Evolutionary conservation across 495 filamentous ascomycete species (phyloP).

Genomic region (Penicillium lagena): DNA sequence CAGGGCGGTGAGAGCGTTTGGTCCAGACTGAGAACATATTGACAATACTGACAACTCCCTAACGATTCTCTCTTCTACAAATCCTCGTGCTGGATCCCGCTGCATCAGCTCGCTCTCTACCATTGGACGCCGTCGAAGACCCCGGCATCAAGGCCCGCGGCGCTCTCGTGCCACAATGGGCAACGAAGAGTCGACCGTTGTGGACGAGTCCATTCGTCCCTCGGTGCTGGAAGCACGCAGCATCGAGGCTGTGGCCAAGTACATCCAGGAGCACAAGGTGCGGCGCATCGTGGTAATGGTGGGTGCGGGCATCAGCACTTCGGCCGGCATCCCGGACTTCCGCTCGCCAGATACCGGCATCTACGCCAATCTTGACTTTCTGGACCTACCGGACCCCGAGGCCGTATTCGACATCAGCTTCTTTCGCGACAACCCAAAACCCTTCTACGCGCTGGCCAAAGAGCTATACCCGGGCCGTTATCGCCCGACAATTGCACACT

Average conservation of each 20-base stretch:
- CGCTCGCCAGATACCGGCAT: constrained; percentile 78
- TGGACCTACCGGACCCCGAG: constrained; percentile 78
- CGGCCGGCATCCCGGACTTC: constrained; percentile 86
- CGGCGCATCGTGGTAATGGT: constrained; percentile 74
- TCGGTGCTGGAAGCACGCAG: constrained; percentile 59
- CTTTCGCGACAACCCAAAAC: constrained; percentile 75
- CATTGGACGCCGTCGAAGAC: constrained; percentile 32
- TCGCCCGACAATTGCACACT: constrained; percentile 76
- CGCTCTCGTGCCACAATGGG: constrained; percentile 49
- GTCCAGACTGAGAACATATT: no score
- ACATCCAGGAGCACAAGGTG: constrained; percentile 62
- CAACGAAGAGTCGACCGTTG: constrained; percentile 55
- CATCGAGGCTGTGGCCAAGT: constrained; percentile 65
- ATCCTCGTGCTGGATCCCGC: not conserved
- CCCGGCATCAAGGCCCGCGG: constrained; percentile 17
- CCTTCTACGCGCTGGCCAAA: constrained; percentile 86
- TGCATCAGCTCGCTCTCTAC: not conserved
- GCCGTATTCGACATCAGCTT: constrained; percentile 76
- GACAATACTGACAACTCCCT: no score
- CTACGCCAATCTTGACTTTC: constrained; percentile 79
- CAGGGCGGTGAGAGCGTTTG: constrained; percentile 24
- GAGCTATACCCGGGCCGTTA: constrained; percentile 92
- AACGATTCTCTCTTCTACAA: not conserved
- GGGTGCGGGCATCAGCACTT: constrained; percentile 60
- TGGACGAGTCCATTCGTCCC: constrained; percentile 59